phyloP scores from a whole-genome alignment of 1,284 basidiomycete genomes.

The Melampsora larici-populina region DNA sequence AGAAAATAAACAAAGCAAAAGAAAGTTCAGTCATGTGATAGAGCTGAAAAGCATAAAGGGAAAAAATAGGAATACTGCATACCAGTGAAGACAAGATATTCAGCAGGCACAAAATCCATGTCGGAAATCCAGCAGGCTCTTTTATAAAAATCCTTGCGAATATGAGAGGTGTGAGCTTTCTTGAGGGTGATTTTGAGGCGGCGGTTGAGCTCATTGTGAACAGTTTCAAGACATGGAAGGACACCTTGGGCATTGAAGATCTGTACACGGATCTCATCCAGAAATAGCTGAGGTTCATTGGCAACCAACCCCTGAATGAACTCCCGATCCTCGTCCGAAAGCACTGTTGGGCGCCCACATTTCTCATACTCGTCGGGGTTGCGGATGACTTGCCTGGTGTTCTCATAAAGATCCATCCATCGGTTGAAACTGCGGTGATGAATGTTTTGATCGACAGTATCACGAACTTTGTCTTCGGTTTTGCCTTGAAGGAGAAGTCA shows the following conservation, averaged over 20 bases:
- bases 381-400: neutral
- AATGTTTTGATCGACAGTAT: too few relatives aligned
- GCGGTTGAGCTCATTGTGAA: neutral
- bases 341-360: neutral
- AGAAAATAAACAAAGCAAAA: constrained; percentile 3
- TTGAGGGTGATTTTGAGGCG: neutral
- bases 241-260: neutral
- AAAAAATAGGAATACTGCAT: neutral
- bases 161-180: neutral
- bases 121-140: neutral
- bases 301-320: constrained; percentile 1
- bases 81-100: constrained; percentile 4
- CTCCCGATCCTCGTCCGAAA: neutral
- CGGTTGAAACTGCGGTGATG: neutral
- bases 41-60: neutral
- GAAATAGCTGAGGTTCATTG: neutral
- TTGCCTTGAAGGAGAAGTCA: too few relatives aligned
- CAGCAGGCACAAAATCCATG: neutral
- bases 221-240: neutral
- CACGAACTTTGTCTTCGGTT: too few relatives aligned
- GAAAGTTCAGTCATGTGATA: neutral
- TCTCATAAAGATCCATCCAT: neutral
- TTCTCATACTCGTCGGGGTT: neutral
- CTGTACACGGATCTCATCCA: constrained; percentile 1
- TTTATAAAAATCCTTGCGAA: neutral